Base-by-base conservation (phyloP, 148 eudicot genomes). In the Camellia japonica region DNA sequence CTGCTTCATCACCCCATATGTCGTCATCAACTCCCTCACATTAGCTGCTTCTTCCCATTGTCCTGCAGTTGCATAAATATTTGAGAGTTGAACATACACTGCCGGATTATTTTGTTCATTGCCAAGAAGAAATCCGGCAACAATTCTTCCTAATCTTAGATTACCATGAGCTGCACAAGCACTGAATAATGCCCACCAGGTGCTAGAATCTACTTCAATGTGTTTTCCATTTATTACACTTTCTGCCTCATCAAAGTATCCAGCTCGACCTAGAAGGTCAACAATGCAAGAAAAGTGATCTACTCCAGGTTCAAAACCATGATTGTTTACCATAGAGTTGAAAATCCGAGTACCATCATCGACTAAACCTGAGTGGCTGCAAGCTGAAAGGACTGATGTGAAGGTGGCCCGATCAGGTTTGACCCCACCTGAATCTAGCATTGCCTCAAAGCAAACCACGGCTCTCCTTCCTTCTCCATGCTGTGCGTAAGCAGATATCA, bases 41-140 rank as follows among this genome's bases (percentile, higher is more conserved):
- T 81, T 76, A 56, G 93, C 97, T 38, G 97, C 91, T 78, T 91
- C 93, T 81, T 94, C 91, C 98, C 98, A 94, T 77, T 87, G 91
- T 68, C 90, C 97, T 6, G 86, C 89, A 84, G 72, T 83, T 15
- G 98, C 97, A 85, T 91, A 89, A 68, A 94, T 89, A 80, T 91
- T 94, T 12, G 98, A 90, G 79, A 94, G 51, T 81, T 89, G 73
- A 8, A 92, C 91, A 63, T 91, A 92, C 71, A 94, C 86, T n/a
- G 90, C 68, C 1, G 97, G 86, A 71, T 94, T 83, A 13, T 84
- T 76, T 77, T 72, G 75, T 74, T 85, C 89, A 4, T 78, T 83
- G 72, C 81, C 78, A 68, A 94, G 93, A 71, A 94, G 86, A 84
- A 87, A 18, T 46, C 88, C 91, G 1, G 93, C 93, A 75, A 88